Conservation (phyloP, 768 basidiomycete species). For the Collybia sordida region DNA sequence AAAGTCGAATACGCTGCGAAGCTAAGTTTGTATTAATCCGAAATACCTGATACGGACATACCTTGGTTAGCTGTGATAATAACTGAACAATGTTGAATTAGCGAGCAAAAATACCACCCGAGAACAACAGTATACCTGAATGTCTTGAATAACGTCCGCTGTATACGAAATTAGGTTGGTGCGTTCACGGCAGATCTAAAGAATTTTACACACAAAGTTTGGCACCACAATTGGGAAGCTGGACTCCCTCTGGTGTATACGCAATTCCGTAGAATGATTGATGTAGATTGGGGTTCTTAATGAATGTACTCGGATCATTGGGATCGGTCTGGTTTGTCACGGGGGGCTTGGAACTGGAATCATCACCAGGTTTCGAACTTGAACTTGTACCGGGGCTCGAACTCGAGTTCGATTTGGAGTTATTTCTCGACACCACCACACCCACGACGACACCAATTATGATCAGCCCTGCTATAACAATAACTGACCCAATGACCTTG, state of each 20-base stretch:
- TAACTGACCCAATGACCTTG: constrained; percentile 47
- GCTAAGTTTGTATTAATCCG: background rate
- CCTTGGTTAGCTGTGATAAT: constrained; percentile 81
- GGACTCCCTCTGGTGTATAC: constrained; percentile 79
- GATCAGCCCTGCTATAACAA: constrained; percentile 36
- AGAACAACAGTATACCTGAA: constrained; percentile 49
- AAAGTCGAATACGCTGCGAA: constrained; percentile 69
- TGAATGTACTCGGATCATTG: constrained; percentile 78
- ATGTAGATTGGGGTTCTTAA: constrained; percentile 64
- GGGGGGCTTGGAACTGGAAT: constrained; percentile 2
- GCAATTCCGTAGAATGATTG: constrained; percentile 85
- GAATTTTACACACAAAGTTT: constrained; percentile 32
- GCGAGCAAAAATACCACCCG: background rate
- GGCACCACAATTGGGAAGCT: constrained; percentile 69
- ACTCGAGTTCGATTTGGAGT: too few species aligned
- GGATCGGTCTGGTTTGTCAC: constrained; percentile 30
- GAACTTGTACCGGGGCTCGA: too few species aligned
- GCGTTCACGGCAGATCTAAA: background rate
- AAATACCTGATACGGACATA: constrained; percentile 24
- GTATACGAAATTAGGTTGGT: background rate
- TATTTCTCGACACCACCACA: constrained; percentile 51
- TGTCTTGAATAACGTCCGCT: constrained; percentile 65
- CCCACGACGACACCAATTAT: constrained; percentile 52
- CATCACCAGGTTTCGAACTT: constrained; percentile 7
- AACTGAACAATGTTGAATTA: constrained; percentile 40